A percentile compares a stretch with the other conserved stretches of the same genome.
Conservation (phyloP, 1,139 yeast species). For the Geotrichum bryndzae region DNA sequence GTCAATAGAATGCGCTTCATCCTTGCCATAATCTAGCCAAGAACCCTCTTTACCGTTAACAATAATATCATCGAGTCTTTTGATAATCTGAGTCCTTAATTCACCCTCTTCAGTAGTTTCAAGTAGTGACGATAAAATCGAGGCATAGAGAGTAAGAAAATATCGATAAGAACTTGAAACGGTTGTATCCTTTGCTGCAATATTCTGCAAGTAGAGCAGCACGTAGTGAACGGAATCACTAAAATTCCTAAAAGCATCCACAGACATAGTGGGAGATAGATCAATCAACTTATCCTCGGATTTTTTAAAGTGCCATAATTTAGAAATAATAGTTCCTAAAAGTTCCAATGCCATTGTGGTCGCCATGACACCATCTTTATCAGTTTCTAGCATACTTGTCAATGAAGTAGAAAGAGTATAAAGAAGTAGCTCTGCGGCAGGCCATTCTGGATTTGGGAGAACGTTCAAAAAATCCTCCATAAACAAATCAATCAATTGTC, state of each 20-base stretch:
- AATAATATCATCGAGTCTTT: conserved; percentile 8
- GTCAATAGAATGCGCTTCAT: not conserved
- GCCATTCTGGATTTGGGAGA: conserved; percentile 53
- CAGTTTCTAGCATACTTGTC: conserved; percentile 27
- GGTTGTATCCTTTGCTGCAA: conserved; percentile 17
- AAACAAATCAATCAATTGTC: conserved; percentile 43
- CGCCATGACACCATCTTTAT: conserved; percentile 19
- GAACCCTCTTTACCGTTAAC: conserved; percentile 19
- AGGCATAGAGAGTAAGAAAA: conserved; percentile 17
- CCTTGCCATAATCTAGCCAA: conserved; percentile 16
- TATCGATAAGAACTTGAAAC: conserved; percentile 20
- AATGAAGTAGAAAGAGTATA: conserved; percentile 42
- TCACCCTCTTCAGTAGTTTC: conserved; percentile 12
- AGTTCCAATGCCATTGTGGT: conserved; percentile 44
- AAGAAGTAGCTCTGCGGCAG: conserved; percentile 49
- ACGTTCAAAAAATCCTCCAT: conserved; percentile 51
- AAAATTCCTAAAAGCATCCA: conserved; percentile 13
- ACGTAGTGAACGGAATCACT: conserved; percentile 12
- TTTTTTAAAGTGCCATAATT: conserved; percentile 30
- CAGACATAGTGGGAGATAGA: conserved; percentile 12
- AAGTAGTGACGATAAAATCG: conserved; percentile 14
- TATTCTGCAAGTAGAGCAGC: conserved; percentile 21
- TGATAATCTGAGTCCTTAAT: conserved; percentile 1
- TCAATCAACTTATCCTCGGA: conserved; percentile 15
- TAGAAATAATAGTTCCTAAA: conserved; percentile 51